A percentile compares a stretch with the other conserved stretches of the same genome.
These are phyloP conservation scores for Bocquillonia castaneifolia DNA, from an alignment of 441 rosid species.

Conservation along the genomic window DNA sequence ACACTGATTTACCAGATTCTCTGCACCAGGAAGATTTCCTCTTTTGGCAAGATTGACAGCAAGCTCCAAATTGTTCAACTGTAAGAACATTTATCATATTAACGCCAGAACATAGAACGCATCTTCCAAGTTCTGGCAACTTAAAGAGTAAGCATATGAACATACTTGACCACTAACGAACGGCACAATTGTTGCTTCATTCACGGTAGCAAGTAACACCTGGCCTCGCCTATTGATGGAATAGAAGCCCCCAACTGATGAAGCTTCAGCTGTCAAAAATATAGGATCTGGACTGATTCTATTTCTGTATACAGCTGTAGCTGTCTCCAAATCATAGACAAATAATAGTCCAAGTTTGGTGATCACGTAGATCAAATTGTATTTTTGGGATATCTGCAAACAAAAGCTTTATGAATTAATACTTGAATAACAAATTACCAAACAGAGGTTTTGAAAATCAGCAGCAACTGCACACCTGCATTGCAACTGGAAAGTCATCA, in stretches of 20 bases:
- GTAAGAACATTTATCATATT: slow-evolving; percentile 25
- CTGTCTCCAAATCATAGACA: slow-evolving; percentile 98
- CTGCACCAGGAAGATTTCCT: slow-evolving; percentile 99
- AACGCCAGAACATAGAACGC: background rate
- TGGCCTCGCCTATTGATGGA: slow-evolving; percentile 98
- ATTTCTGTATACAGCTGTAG: slow-evolving; percentile 95
- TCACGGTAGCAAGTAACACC: slow-evolving; percentile 88
- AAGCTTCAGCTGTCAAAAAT: slow-evolving; percentile 94
- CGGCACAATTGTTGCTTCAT: slow-evolving; percentile 90
- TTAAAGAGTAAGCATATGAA: slow-evolving; percentile 3
- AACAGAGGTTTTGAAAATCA: slow-evolving; percentile 5
- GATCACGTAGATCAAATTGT: slow-evolving; percentile 83
- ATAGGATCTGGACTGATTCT: slow-evolving; percentile 99
- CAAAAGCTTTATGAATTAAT: slow-evolving; percentile 28
- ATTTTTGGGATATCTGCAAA: slow-evolving; percentile 92
- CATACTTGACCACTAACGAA: slow-evolving; percentile 97
- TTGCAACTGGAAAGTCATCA: slow-evolving; percentile 98
- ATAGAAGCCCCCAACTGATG: slow-evolving; percentile 87
- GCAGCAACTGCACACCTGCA: slow-evolving; percentile 72
- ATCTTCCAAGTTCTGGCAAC: background rate
- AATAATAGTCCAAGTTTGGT: slow-evolving; percentile 98
- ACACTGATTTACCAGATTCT: slow-evolving; percentile 65
- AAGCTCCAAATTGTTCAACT: slow-evolving; percentile 94
- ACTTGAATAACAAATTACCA: slow-evolving; percentile 19
- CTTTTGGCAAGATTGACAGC: slow-evolving; percentile 97